Evolutionary conservation across 495 filamentous ascomycete genomes (phyloP).

Genomic region (Aspergillus diversus): DNA sequence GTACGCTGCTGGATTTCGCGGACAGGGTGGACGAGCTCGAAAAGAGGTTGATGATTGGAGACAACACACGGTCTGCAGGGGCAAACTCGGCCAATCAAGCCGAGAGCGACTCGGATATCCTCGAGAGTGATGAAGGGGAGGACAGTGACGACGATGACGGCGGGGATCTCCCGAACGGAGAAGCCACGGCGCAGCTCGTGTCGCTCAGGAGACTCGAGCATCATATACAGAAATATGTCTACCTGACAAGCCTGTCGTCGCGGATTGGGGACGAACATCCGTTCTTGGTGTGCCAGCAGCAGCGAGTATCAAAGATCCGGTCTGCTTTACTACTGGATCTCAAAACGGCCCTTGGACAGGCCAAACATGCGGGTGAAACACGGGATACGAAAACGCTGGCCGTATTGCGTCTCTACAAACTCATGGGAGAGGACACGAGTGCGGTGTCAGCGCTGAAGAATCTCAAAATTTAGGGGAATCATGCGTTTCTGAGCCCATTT

Average conservation of each 20-base stretch:
- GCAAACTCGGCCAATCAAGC: slow-evolving; percentile 26
- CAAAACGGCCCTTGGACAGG: slow-evolving; percentile 75
- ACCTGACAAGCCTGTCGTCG: slow-evolving; percentile 53
- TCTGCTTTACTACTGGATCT: slow-evolving; percentile 86
- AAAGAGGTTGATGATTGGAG: slow-evolving; percentile 62
- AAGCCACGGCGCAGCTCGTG: slow-evolving; percentile 40
- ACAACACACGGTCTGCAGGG: slow-evolving; percentile 21
- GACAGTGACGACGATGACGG: slow-evolving; percentile 59
- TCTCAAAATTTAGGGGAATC: slow-evolving; percentile 51
- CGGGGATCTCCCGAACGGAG: slow-evolving; percentile 48
- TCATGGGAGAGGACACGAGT: slow-evolving; percentile 73
- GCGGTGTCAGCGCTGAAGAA: slow-evolving; percentile 65
- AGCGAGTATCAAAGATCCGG: slow-evolving; percentile 61
- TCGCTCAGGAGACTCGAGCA: slow-evolving; percentile 56
- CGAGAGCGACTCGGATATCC: slow-evolving; percentile 39
- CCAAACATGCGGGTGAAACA: slow-evolving; percentile 54
- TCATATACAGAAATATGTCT: slow-evolving; percentile 61
- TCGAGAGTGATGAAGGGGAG: slow-evolving; percentile 51
- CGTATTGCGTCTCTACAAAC: slow-evolving; percentile 75
- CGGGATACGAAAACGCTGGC: slow-evolving; percentile 65
- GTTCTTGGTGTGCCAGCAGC: slow-evolving; percentile 62
- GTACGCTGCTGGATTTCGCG: slow-evolving; percentile 70
- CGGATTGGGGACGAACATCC: slow-evolving; percentile 65
- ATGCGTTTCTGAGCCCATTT: slow-evolving; percentile 4
- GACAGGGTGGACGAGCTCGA: slow-evolving; percentile 77